phyloP scores from a whole-genome alignment of 805 yeast genomes.

The Cyberlindnera sargentensis region DNA sequence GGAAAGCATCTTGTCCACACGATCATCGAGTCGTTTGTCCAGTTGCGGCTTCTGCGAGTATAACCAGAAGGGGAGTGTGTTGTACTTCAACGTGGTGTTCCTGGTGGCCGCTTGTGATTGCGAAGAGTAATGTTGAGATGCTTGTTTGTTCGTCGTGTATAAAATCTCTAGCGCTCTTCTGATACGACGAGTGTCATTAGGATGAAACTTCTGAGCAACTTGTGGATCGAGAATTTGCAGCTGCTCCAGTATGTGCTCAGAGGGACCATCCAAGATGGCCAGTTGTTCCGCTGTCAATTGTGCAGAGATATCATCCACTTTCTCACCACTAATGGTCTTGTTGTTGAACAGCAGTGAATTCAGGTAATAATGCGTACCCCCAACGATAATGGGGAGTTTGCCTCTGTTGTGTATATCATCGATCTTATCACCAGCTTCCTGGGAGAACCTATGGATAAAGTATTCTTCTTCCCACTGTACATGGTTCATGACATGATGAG shows the following conservation, averaged over 20 bases:
- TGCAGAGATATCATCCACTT: constrained; percentile 2
- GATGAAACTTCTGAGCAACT: constrained; percentile 80
- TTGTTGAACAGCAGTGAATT: constrained; percentile 72
- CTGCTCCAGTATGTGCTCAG: constrained; percentile 39
- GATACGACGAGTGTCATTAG: constrained; percentile 76
- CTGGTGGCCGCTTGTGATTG: constrained; percentile 42
- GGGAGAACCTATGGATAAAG: constrained; percentile 67
- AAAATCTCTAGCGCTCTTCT: constrained; percentile 77
- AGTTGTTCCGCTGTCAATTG: constrained; percentile 27
- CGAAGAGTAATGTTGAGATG: constrained; percentile 62
- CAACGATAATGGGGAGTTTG: constrained; percentile 81
- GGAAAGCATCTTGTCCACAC: constrained; percentile 81
- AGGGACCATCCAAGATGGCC: constrained; percentile 48
- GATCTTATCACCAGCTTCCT: constrained; percentile 59
- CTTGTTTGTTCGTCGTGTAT: constrained; percentile 54
- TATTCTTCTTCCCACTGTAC: constrained; percentile 77
- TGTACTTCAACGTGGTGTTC: constrained; percentile 47
- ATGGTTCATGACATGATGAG: constrained; percentile 87
- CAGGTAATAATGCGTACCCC: constrained; percentile 93
- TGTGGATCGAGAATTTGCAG: constrained; percentile 57
- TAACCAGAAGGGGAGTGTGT: constrained; percentile 75
- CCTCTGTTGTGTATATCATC: constrained; percentile 58
- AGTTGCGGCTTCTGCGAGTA: constrained; percentile 56
- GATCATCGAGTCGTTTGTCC: constrained; percentile 54
- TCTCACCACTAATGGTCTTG: constrained; percentile 37